Base-by-base conservation (phyloP, 2,329 filamentous ascomycete species). In the Exophiala calicioides region DNA sequence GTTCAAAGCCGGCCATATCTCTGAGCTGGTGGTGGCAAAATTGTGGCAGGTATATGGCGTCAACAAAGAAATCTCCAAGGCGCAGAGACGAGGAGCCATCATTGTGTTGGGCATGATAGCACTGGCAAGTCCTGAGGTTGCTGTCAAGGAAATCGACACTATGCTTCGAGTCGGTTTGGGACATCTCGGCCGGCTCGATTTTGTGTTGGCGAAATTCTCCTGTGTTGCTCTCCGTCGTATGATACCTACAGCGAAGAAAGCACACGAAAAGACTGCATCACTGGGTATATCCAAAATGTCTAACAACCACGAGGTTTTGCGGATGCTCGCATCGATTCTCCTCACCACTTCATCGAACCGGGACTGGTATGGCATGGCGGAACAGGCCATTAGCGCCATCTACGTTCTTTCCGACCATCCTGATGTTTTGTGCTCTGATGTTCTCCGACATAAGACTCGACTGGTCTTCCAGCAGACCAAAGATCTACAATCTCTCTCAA, bases 21-120 rank as follows among this genome's bases (percentile, higher is more conserved):
- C 88, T 1, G 89, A 94, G 15, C 74, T 86, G 1, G 91, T 98
- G 38, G 79, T 97, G 37, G 79, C 86, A 41, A 98, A 97, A 72
- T 75, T 98, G 4, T 98, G 94, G 93, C 90, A 95, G 62, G 90
- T 98, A 3, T 98, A 98, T 62, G 89, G 91, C 29, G 85, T 96
- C 33, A 90, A 95, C 63, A 84, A 88, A 52, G 90, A 96, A 47
- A 96, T 96, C 33, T 97, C 93, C 1, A 86, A 84, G 60, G 91
- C 84, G 2, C 93, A 97, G 67, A 81, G 93, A 53, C 81, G 93
- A 32, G 93, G 93, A 19, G 85, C 93, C 38, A 97, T 98, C 64
- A 97, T 98, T 55, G 88, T 97, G 5, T 76, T 98, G 2, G 91
- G 94, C 12, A 98, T 98, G 94, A 78, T 98, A 42, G 90, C 91